phyloP scores from a whole-genome alignment of 108 stramenopile species.

The Cylindrotheca fusiformis region DNA sequence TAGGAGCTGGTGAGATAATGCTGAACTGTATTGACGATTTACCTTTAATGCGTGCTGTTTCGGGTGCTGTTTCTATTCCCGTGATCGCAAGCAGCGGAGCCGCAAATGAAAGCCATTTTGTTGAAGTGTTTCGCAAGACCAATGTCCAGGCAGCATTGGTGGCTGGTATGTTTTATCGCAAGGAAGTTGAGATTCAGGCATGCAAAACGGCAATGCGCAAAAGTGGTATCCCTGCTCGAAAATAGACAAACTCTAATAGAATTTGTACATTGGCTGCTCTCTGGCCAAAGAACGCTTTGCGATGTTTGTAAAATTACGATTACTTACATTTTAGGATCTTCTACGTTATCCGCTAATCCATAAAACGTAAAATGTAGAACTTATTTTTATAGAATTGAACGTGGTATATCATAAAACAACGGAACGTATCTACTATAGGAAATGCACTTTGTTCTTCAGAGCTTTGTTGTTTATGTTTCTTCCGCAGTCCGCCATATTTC shows the following conservation, averaged over 20 bases:
- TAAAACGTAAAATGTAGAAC: no score
- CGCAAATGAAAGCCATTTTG: slow-evolving; percentile 89
- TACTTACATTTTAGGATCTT: no score
- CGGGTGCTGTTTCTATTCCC: slow-evolving; percentile 88
- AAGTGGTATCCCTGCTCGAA: slow-evolving; percentile 58
- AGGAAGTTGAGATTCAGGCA: slow-evolving; percentile 89
- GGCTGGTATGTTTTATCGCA: slow-evolving; percentile 98
- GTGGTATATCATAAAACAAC: no score
- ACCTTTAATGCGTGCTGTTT: slow-evolving; percentile 88
- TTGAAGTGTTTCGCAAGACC: slow-evolving; percentile 87
- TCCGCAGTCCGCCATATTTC: slow-evolving; percentile 50
- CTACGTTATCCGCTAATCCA: no score
- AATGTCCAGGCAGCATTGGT: slow-evolving; percentile 93
- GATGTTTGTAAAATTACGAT: no score
- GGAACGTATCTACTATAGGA: no score
- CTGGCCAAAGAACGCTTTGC: no score
- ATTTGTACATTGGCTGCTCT: no score
- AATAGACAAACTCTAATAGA: no score
- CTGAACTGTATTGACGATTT: slow-evolving; percentile 98
- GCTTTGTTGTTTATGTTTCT: slow-evolving; percentile 33
- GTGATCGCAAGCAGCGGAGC: slow-evolving; percentile 98
- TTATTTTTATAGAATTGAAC: no score
- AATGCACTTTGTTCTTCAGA: slow-evolving; percentile 46
- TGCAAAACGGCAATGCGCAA: slow-evolving; percentile 84
- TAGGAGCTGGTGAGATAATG: slow-evolving; percentile 99